Base-by-base conservation (phyloP, 2,329 filamentous ascomycete genomes). In the Ascosphaera aggregata region DNA sequence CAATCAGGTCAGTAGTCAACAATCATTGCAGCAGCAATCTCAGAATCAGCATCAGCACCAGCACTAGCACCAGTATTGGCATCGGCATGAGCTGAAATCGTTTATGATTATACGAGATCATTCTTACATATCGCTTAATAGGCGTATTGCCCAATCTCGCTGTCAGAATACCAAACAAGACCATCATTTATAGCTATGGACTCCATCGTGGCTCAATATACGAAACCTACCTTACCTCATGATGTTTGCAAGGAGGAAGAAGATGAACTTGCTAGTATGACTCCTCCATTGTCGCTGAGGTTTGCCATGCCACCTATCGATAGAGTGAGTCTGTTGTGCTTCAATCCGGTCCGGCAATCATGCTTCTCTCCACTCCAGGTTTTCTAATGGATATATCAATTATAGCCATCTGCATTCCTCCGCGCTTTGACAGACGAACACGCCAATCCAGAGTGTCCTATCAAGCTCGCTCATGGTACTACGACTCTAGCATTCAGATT, bases 391-490 rank as follows among this genome's bases (percentile, higher is more conserved):
- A n/a, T n/a, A n/a, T n/a, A n/a, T n/a, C n/a, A n/a, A n/a, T 38
- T 46, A 30, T 55, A 93, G 80, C 80, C 82, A 49, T 80, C 84
- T 46, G 74, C 82, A 53, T 98, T 89, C 79, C 81, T 98, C 53
- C 85, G 89, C 56, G 81, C 89, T 50, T 82, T 82, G 60, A 95
- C 89, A 49, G 89, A 98, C 66, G 89, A 98, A 71, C 76, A 85
- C 61, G 76, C 84, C 51, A 98, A 98, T 67, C 84, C 89, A 43
- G 74, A 80, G 62, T 94, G 85, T 62, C 89, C 89, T 50, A 98
- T 98, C 71, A 98, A 98, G 71, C 85, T 98, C 53, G 89, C 89
- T 46, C 89, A 98, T 72, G 89, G 89, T 56, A 98, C 89, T 44
- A 98, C 89, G 43, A 98, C 89, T 39, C 75, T 98, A 44, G 86